Evolutionary conservation across 371 early-diverging fungal genomes (phyloP).

Genomic region (Mucor saturninus): DNA sequence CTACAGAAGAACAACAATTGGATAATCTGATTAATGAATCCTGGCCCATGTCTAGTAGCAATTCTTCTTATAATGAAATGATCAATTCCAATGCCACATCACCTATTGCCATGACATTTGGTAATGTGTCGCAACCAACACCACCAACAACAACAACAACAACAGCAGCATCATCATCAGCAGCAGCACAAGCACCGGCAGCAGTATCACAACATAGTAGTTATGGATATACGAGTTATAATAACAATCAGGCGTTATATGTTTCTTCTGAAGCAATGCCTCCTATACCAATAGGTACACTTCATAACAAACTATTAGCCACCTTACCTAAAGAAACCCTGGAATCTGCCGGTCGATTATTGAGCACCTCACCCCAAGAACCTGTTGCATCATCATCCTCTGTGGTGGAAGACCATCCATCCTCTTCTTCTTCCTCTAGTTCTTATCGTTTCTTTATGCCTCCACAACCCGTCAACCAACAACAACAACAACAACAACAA

Average conservation of each 20-base stretch:
- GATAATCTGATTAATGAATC: constrained; percentile 15
- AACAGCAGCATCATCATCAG: neutral
- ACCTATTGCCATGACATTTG: neutral
- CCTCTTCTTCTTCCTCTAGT: neutral
- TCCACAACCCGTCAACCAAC: neutral
- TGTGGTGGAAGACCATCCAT: neutral
- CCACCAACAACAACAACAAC: constrained; percentile 10
- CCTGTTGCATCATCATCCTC: neutral
- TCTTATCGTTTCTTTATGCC: constrained; percentile 7
- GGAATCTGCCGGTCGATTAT: constrained; percentile 37
- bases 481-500: constrained; percentile 13
- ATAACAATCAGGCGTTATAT: constrained; percentile 21
- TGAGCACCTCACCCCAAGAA: constrained; percentile 2
- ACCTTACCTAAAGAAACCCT: constrained; percentile 42
- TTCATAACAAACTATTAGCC: constrained; percentile 38
- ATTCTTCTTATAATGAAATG: constrained; percentile 4
- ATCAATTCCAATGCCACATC: constrained; percentile 7
- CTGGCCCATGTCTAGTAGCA: constrained; percentile 11
- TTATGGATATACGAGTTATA: neutral
- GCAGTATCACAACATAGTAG: neutral
- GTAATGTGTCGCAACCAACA: neutral
- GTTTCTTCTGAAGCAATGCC: constrained; percentile 34
- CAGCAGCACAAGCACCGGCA: neutral
- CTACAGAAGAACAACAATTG: constrained; percentile 23
- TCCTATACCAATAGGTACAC: constrained; percentile 33